These are phyloP conservation scores for Claviceps lovelessii DNA, from an alignment of 2,329 filamentous ascomycete species.

Conservation along the genomic window DNA sequence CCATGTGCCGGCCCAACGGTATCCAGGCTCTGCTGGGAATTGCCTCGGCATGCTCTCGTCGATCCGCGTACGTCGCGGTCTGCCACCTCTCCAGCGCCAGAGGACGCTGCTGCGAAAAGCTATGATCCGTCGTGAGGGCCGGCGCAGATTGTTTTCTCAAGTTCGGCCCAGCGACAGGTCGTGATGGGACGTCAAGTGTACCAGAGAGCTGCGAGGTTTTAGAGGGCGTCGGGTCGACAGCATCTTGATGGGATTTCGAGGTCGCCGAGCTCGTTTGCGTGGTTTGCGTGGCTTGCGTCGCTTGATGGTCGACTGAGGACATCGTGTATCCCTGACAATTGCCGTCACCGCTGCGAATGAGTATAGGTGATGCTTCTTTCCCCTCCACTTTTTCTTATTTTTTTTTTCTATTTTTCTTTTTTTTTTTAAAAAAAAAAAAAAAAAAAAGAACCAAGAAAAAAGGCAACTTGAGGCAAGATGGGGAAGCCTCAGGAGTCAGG, in stretches of 20 bases:
- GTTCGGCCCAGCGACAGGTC: not conserved
- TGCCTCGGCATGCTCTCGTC: constrained; percentile 3
- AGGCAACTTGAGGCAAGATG: no score
- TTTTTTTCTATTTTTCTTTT: not conserved
- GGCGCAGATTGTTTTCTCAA: constrained; percentile 1
- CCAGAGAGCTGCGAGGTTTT: not conserved
- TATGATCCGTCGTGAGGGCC: not conserved
- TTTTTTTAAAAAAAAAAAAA: not conserved
- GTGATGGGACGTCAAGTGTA: constrained; percentile 1
- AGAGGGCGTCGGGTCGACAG: no score
- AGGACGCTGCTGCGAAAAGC: not conserved
- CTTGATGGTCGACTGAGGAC: not conserved
- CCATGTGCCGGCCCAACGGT: not conserved
- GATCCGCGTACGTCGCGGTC: not conserved
- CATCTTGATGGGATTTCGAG: not conserved
- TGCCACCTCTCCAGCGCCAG: constrained; percentile 5
- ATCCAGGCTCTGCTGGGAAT: constrained; percentile 6
- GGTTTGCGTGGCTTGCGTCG: not conserved
- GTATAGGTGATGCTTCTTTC: no score
- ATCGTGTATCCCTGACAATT: not conserved
- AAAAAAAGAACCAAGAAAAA: no score
- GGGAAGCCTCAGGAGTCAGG: no score
- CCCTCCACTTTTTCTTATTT: not conserved
- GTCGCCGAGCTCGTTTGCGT: not conserved
- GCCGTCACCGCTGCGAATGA: not conserved